Evolutionary conservation across 306 rosid genomes (phyloP).

Genomic region (Mimosa bimucronata): DNA sequence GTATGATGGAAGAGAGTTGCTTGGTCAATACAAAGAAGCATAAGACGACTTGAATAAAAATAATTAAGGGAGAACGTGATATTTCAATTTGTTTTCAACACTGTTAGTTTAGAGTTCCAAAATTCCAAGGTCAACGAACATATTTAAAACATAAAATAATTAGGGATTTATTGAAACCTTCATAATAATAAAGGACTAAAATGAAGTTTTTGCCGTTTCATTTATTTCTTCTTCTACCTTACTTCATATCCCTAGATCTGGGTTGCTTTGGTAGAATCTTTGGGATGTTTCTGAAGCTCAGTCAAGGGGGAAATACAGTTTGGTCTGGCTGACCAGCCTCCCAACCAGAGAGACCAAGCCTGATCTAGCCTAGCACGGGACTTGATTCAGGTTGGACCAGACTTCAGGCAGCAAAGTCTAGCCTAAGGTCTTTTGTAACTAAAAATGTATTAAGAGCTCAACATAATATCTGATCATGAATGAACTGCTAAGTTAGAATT

Average conservation of each 20-base stretch:
- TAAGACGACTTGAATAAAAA: neutral
- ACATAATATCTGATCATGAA: neutral
- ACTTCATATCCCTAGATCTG: neutral
- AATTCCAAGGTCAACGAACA: neutral
- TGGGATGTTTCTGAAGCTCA: neutral
- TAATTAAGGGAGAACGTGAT: neutral
- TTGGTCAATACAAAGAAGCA: neutral
- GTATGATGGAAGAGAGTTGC: neutral
- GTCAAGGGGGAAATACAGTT: neutral
- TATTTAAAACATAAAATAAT: too few species aligned
- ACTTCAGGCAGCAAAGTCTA: neutral
- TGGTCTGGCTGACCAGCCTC: neutral
- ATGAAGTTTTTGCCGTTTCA: neutral
- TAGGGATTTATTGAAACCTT: neutral
- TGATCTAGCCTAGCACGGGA: neutral
- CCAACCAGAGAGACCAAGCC: neutral
- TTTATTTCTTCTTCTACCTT: too few species aligned
- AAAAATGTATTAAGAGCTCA: neutral
- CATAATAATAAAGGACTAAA: neutral
- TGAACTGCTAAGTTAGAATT: neutral
- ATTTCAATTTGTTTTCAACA: neutral
- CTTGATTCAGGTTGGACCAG: neutral
- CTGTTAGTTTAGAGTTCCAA: neutral
- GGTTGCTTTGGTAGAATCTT: neutral
- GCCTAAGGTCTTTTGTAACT: neutral